phyloP scores from a whole-genome alignment of 306 rosid genomes.

The Rosa rugosa region DNA sequence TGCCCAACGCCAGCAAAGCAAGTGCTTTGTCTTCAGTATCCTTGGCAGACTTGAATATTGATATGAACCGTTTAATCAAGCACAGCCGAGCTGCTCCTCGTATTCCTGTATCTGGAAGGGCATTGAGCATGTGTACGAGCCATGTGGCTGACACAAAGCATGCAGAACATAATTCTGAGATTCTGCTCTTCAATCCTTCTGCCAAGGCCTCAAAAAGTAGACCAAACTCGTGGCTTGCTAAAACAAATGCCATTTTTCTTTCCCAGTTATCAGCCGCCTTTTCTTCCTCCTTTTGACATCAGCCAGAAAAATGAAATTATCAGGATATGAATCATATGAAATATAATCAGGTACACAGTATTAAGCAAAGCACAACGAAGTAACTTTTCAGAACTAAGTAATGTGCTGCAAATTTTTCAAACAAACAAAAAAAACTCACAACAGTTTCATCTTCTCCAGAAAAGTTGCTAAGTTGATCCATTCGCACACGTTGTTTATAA shows the following conservation, averaged over 20 bases:
- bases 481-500: constrained; percentile 41
- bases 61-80: constrained; percentile 65
- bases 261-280: constrained; percentile 80
- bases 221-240: constrained; percentile 87
- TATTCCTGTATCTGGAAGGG: constrained; percentile 89
- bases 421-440: constrained; percentile 38
- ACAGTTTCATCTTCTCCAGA: constrained; percentile 43
- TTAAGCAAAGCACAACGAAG: constrained; percentile 1
- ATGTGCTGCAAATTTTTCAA: constrained; percentile 1
- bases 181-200: constrained; percentile 73
- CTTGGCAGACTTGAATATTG: constrained; percentile 63
- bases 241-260: constrained; percentile 70
- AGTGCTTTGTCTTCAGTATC: constrained; percentile 75
- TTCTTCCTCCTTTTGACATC: constrained; percentile 69
- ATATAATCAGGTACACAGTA: constrained; percentile 17
- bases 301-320: constrained; percentile 4
- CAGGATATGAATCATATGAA: constrained; percentile 14
- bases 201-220: constrained; percentile 84
- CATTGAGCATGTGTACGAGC: constrained; percentile 71
- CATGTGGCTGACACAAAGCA: constrained; percentile 81
- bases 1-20: constrained; percentile 69
- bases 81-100: constrained; percentile 71
- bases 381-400: constrained; percentile 6
- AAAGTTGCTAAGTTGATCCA: constrained; percentile 47
- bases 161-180: constrained; percentile 55